Conservation (phyloP, 2,329 filamentous ascomycete genomes). For the Colletotrichum godetiae region DNA sequence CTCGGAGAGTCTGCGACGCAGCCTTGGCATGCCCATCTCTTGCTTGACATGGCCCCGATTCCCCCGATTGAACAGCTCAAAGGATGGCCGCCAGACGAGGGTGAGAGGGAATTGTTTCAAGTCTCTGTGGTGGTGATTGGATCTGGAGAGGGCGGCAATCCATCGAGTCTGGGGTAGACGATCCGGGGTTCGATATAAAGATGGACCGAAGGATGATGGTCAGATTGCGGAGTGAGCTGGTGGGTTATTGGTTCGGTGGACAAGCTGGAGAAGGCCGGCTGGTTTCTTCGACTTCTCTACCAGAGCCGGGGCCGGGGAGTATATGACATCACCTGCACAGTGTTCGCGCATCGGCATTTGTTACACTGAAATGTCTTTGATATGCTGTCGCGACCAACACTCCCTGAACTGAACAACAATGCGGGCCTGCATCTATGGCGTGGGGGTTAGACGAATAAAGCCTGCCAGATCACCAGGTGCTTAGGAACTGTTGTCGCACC, state of each 20-base stretch:
- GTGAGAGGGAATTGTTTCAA: neutral
- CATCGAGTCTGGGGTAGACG: neutral
- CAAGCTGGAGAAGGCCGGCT: neutral
- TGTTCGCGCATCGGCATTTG: neutral
- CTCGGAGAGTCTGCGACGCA: slow-evolving; percentile 3
- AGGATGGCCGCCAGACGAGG: neutral
- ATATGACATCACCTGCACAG: neutral
- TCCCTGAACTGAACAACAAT: too few relatives aligned
- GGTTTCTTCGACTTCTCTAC: too few relatives aligned
- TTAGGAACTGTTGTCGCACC: neutral
- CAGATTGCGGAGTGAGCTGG: neutral
- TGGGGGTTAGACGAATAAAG: too few relatives aligned
- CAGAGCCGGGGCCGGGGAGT: neutral
- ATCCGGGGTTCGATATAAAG: slow-evolving; percentile 26
- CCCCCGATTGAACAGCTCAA: neutral
- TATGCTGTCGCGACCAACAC: neutral
- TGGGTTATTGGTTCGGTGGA: neutral
- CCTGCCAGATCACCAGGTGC: too few relatives aligned
- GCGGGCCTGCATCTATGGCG: too few relatives aligned
- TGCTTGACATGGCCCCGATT: neutral
- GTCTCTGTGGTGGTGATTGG: slow-evolving; percentile 6
- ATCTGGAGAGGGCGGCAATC: neutral
- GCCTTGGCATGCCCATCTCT: slow-evolving; percentile 7
- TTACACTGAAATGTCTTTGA: neutral
- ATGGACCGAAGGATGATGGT: slow-evolving; percentile 27